Percentiles rank a stretch among this genome's conserved stretches.
Conservation (phyloP, 208 protist genomes). For the Acanthamoeba sp. region DNA sequence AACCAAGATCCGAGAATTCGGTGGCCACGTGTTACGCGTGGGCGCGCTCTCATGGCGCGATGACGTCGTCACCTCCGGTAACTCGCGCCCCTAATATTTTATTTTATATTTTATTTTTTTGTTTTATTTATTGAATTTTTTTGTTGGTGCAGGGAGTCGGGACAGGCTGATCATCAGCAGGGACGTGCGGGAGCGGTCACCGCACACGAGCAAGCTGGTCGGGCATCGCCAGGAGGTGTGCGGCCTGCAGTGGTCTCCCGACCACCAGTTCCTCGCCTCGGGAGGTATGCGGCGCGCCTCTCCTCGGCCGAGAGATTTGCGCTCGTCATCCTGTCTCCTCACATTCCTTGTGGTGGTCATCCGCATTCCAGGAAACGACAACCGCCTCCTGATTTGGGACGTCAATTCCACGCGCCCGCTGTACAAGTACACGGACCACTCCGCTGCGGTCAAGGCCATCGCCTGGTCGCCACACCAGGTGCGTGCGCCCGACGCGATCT, state of each 20-base stretch:
- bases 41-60: conserved; percentile 95
- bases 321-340: conserved; percentile 74
- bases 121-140: neutral
- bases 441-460: conserved; percentile 98
- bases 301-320: neutral
- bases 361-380: conserved; percentile 99
- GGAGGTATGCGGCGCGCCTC: conserved; percentile 83
- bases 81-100: neutral
- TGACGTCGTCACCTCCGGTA: conserved; percentile 92
- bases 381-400: conserved; percentile 97
- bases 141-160: conserved; percentile 84
- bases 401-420: conserved; percentile 59
- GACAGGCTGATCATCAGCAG: conserved; percentile 95
- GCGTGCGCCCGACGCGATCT: neutral
- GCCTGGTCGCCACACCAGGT: conserved; percentile 96
- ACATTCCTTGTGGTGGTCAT: conserved; percentile 94
- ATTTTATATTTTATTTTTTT: neutral
- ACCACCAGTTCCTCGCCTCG: conserved; percentile 95
- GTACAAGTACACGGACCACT: conserved; percentile 93
- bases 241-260: conserved; percentile 96
- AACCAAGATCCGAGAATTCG: conserved; percentile 92
- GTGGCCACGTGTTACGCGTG: conserved; percentile 93
- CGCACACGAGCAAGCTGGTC: neutral
- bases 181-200: conserved; percentile 86
- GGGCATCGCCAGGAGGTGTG: conserved; percentile 95